Percentiles rank a stretch among this genome's conserved stretches.
These are phyloP conservation scores for Cymbopogon citratus DNA, from an alignment of 176 grass and related monocot genomes.

Conservation along the genomic window DNA sequence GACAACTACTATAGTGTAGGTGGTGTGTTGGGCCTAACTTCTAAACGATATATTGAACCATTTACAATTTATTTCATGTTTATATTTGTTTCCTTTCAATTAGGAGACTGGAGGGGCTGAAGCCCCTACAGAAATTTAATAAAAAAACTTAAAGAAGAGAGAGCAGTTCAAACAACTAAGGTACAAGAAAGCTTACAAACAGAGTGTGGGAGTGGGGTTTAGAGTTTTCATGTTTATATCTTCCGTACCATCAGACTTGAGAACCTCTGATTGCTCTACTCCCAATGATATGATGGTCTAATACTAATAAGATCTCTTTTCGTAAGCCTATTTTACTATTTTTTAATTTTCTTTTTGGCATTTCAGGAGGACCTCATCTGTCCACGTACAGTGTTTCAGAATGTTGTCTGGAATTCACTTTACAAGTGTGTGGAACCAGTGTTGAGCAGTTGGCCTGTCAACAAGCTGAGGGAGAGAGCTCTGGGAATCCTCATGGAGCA, in stretches of 20 bases:
- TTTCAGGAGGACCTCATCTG: not conserved
- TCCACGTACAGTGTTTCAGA: not conserved
- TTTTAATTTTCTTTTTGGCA: not conserved
- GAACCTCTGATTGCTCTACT: not conserved
- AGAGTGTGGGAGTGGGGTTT: no score
- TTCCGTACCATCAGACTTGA: not conserved
- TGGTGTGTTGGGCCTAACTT: not conserved
- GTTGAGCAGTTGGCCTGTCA: slow-evolving; percentile 54
- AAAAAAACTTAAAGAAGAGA: no score
- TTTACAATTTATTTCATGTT: not conserved
- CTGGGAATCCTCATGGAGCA: slow-evolving; percentile 48
- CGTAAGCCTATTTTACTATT: not conserved
- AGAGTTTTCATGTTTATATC: not conserved
- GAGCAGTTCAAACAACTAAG: no score
- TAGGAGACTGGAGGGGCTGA: no score
- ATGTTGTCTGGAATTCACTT: slow-evolving; percentile 43
- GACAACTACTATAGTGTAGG: not conserved
- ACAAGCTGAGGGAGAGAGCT: slow-evolving; percentile 48
- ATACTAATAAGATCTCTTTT: not conserved
- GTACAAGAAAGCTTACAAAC: no score
- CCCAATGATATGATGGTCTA: not conserved
- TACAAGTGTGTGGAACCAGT: slow-evolving; percentile 59
- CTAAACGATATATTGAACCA: not conserved
- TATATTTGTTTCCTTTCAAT: no score
- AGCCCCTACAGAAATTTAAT: no score